Evolutionary conservation across 257 asterid species (phyloP).

Genomic region (Solanum piurae): DNA sequence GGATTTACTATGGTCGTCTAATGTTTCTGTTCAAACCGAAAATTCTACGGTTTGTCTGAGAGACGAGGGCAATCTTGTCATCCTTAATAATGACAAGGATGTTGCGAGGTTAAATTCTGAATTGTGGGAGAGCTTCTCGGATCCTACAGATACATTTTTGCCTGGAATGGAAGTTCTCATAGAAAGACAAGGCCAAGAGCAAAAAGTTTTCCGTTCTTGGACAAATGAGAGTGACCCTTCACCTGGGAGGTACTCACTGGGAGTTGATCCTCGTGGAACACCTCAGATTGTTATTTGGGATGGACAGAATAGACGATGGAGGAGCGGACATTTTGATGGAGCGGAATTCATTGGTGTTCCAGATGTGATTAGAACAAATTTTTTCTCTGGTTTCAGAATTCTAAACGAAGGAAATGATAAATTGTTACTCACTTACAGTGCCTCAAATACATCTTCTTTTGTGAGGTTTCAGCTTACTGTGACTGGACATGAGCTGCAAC

Average conservation of each 20-base stretch:
- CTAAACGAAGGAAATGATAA: neutral
- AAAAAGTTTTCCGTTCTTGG: conserved; percentile 49
- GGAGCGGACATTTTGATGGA: conserved; percentile 69
- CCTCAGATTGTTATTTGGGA: conserved; percentile 79
- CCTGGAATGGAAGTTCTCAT: conserved; percentile 43
- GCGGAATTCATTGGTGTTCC: conserved; percentile 40
- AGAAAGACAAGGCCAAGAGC: conserved; percentile 11
- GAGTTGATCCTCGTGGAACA: conserved; percentile 56
- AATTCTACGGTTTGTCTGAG: conserved; percentile 30
- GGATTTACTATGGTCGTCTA: conserved; percentile 30
- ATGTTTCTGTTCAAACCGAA: conserved; percentile 2
- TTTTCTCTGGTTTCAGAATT: conserved; percentile 39
- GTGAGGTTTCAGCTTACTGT: conserved; percentile 25
- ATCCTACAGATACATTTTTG: conserved; percentile 53
- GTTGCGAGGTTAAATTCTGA: neutral
- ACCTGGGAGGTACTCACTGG: conserved; percentile 48
- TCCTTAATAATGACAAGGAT: neutral
- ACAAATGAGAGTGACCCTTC: conserved; percentile 45
- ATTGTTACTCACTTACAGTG: conserved; percentile 25
- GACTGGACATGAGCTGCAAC: conserved; percentile 43
- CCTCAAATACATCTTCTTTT: conserved; percentile 11
- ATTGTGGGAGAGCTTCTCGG: conserved; percentile 47
- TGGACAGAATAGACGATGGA: conserved; percentile 49
- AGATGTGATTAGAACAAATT: conserved; percentile 11
- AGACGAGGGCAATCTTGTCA: conserved; percentile 41